Conservation (phyloP, 305 asterid species). For the Solanum aculeatissimum region DNA sequence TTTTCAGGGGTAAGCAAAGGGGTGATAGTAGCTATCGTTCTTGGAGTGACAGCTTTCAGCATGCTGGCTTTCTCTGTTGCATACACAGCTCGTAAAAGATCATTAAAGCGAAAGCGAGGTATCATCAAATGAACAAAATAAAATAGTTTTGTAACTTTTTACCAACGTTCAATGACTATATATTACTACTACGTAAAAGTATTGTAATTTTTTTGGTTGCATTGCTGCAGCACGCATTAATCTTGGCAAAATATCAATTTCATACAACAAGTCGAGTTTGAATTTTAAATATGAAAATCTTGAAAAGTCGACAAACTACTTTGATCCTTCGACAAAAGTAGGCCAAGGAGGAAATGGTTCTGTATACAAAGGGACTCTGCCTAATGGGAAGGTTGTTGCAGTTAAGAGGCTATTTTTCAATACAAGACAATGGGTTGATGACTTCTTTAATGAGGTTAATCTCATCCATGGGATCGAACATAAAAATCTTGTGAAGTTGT, state of each 20-base stretch:
- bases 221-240: conserved; percentile 45
- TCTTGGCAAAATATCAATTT: conserved; percentile 51
- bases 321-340: conserved; percentile 44
- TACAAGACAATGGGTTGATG: conserved; percentile 97
- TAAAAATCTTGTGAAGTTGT: conserved; percentile 87
- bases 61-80: conserved; percentile 52
- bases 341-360: conserved; percentile 98
- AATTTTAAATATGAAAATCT: conserved; percentile 73
- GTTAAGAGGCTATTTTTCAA: conserved; percentile 79
- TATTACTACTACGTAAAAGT: neutral
- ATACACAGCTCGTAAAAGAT: conserved; percentile 44
- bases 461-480: conserved; percentile 78
- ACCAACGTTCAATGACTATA: neutral
- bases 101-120: conserved; percentile 7
- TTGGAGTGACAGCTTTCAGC: conserved; percentile 44
- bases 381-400: conserved; percentile 59
- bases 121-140: neutral
- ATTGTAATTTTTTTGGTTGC: neutral
- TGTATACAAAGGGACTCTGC: conserved; percentile 57
- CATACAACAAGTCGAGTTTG: conserved; percentile 64
- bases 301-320: conserved; percentile 82
- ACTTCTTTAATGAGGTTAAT: conserved; percentile 90
- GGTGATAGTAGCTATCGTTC: conserved; percentile 34
- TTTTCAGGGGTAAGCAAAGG: conserved; percentile 44
- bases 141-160: neutral